Base-by-base conservation (phyloP, 2,329 filamentous ascomycete genomes). In the Neoarthrinium moseri region DNA sequence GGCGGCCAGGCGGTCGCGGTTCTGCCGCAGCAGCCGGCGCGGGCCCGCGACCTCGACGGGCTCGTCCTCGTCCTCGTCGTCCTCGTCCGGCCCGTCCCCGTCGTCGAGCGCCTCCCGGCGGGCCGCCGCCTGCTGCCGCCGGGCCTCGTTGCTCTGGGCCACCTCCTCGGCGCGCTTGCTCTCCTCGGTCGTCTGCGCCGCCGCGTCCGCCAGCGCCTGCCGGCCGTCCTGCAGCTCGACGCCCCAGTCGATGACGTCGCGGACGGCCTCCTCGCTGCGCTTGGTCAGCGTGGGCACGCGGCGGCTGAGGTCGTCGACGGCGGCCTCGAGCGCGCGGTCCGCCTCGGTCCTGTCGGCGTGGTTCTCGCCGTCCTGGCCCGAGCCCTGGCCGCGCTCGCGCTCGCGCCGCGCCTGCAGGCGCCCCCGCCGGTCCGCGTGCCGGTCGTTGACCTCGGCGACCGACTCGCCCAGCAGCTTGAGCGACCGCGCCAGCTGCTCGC, bases 401-500 rank as follows among this genome's bases (percentile, higher is more conserved):
- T 61, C 56, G 7, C 59, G 64, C 49, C 71, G 65, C n/a, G 54
- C 52, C 23, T 60, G 61, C 5, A 64, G 66, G 8, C 37, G 45
- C 7, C 63, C 59, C 34, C 60, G 61, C 12, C 74, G 60, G 18
- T 69, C 68, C 6, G 51, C 51, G 48, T 60, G 58, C 22, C 61
- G 57, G 44, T 80, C 78, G 53, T 81, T 77, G 53, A 80, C 63
- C 53, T 71, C 70, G 39, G 70, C 68, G 11, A 80, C 71, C 46
- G 62, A 68, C 32, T 65, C 63, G 22, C 69, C 69, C 13, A 81
- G 66, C 7, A 74, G 56, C 6, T 65, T 60, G 27, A 71, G 52
- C 5, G 75, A 71, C 20, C 71, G 63, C 41, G 66, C 66, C 23
- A 81, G 65, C 29, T 80, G 74, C 6, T 64, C 56, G 20, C 73